Conservation (phyloP, 495 filamentous ascomycete genomes). For the Podospora tetraspora region DNA sequence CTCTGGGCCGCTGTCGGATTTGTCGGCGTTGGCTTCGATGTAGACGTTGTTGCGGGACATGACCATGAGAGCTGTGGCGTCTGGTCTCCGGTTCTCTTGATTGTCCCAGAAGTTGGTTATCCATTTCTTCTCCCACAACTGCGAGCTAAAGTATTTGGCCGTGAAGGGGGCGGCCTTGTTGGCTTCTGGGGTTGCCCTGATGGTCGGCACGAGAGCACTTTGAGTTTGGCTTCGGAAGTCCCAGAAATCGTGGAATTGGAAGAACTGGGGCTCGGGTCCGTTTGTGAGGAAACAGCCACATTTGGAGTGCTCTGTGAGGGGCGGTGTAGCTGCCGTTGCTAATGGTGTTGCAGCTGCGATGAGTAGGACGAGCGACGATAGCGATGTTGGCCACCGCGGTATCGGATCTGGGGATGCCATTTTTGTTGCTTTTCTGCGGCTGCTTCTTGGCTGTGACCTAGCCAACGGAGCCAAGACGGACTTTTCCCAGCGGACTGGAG, state of each 20-base stretch:
- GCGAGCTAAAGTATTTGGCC: conserved; percentile 37
- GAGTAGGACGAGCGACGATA: conserved; percentile 23
- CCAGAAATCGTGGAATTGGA: conserved; percentile 59
- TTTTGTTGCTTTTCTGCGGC: background rate
- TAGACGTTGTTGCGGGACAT: conserved; percentile 66
- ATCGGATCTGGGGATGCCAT: conserved; percentile 9
- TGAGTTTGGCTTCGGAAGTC: conserved; percentile 56
- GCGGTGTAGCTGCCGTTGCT: conserved; percentile 8
- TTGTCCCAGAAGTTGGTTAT: conserved; percentile 55
- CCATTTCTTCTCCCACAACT: conserved; percentile 50
- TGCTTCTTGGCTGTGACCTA: background rate
- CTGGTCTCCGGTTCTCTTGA: conserved; percentile 26
- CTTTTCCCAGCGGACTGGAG: background rate
- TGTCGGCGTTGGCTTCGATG: conserved; percentile 43
- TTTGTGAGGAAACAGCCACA: conserved; percentile 50
- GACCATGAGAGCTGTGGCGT: conserved; percentile 48
- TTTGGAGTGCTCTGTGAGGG: conserved; percentile 27
- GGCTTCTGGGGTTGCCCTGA: conserved; percentile 28
- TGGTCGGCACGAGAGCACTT: conserved; percentile 32
- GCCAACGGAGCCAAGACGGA: background rate
- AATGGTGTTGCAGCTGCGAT: conserved; percentile 16
- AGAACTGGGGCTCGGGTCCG: conserved; percentile 47
- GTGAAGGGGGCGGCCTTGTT: conserved; percentile 31
- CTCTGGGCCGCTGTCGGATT: conserved; percentile 25
- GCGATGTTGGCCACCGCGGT: conserved; percentile 7